phyloP scores from a whole-genome alignment of 257 asterid species.

The Forsythia viridissima region DNA sequence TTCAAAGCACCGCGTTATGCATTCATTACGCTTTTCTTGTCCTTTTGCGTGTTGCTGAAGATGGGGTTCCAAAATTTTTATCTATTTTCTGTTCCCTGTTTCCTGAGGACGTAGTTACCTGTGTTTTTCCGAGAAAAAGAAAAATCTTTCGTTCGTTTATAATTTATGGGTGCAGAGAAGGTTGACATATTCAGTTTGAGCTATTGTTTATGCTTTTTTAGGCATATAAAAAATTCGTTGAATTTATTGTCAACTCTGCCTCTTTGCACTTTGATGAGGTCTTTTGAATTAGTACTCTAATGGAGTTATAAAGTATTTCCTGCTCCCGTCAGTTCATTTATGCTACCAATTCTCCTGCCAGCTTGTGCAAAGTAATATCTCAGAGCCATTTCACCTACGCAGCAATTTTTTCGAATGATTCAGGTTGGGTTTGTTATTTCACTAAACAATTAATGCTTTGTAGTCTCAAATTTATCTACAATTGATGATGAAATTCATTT shows the following conservation, averaged over 20 bases:
- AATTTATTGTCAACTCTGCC: slow-evolving; percentile 3
- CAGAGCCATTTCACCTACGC: background rate
- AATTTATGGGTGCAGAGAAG: background rate
- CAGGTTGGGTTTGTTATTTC: background rate
- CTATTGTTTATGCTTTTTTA: background rate
- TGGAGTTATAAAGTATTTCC: background rate
- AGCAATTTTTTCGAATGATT: background rate
- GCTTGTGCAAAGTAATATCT: background rate
- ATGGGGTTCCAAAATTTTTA: background rate
- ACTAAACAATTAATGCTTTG: background rate
- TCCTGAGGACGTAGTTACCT: background rate
- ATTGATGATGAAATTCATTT: background rate
- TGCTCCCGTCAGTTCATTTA: background rate
- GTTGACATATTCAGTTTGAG: background rate
- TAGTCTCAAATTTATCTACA: background rate
- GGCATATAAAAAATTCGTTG: background rate
- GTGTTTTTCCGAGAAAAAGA: background rate
- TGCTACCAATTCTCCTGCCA: background rate
- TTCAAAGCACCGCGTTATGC: background rate
- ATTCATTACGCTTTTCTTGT: background rate
- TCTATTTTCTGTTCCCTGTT: background rate
- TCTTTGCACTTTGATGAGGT: background rate
- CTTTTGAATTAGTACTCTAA: background rate
- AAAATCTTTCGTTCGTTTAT: background rate
- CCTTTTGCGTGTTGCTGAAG: background rate